phyloP scores from a whole-genome alignment of 106 monocot genomes.

The Dioscorea zingiberensis region DNA sequence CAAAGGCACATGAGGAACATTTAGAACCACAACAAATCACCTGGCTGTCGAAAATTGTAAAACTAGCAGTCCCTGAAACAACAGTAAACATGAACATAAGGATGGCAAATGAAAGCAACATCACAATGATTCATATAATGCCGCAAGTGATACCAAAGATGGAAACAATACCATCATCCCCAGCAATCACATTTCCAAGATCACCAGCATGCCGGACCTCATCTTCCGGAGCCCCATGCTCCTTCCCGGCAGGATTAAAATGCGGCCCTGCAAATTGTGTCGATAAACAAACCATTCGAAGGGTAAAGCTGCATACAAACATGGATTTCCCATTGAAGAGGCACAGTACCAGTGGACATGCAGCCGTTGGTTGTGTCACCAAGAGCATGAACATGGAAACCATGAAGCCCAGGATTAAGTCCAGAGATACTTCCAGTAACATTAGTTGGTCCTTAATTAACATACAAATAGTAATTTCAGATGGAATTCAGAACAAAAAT shows the following conservation, averaged over 20 bases:
- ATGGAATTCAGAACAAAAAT: too few relatives aligned
- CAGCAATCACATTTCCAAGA: constrained; percentile 62
- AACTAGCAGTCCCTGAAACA: constrained; percentile 39
- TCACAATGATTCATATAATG: too few relatives aligned
- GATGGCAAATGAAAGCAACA: background rate
- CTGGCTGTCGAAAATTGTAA: constrained; percentile 38
- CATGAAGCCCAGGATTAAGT: constrained; percentile 49
- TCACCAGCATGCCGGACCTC: constrained; percentile 67
- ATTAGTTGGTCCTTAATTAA: constrained; percentile 39
- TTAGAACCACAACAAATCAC: constrained; percentile 11
- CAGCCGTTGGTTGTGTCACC: constrained; percentile 87
- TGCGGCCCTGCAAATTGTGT: constrained; percentile 40
- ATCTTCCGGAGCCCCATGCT: constrained; percentile 58
- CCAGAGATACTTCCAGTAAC: constrained; percentile 46
- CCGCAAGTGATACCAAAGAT: too few relatives aligned
- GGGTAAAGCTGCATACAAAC: too few relatives aligned
- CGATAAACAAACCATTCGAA: too few relatives aligned
- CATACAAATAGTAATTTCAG: too few relatives aligned
- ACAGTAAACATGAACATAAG: background rate
- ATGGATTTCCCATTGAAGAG: too few relatives aligned
- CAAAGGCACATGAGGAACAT: background rate
- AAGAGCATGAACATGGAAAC: constrained; percentile 70
- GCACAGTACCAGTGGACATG: constrained; percentile 66
- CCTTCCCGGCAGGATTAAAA: constrained; percentile 57
- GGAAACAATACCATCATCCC: constrained; percentile 34